Base-by-base conservation (phyloP, 1,139 yeast species). In the Arxiozyma slooffiae region DNA sequence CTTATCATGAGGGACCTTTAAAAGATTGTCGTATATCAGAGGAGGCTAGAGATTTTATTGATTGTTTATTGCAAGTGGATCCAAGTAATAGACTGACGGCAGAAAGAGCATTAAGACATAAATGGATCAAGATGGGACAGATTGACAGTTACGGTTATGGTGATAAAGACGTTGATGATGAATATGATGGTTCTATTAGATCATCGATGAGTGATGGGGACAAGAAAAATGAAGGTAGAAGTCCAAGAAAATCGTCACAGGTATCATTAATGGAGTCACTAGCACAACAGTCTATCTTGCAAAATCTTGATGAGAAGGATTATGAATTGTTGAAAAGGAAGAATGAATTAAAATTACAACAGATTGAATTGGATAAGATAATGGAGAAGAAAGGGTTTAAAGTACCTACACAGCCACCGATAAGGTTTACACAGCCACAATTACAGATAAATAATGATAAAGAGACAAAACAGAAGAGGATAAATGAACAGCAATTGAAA, bases 1-100 rank as follows among this genome's bases (percentile, higher is more conserved):
- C 84, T 38, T 92, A 82, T 63, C 92, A 87, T 61, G 85, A 80
- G 54, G 82, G 85, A 17, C 92, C 96, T 0, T 71, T 92, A 46
- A 78, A 78, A 52, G 84, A 85, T 45, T 79, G 79, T 57, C 78
- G 81, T 34, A 75, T 87, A 1, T 81, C 88, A 5, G 68, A 71
- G 20, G 78, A 75, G 38, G 92, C 87, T 0, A 73, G 87, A 49
- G 82, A 80, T 55, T 89, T 90, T 59, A 72, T 90, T 37, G 77
- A 77, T 50, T 68, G 80, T 24, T 72, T 92, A 53, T 71, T 90
- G 23, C 85, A 83, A 60, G 90, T 85, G 1, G 82, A 87, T 61
- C 95, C 95, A 0, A 71, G 75, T 39, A 67, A 75, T 38, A 74
- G 97, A 53, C 75, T 85, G 38, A 80, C 83, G 17, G 95, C 96